Conservation (phyloP, 805 yeast species). For the Candida khao-thaluensis region DNA sequence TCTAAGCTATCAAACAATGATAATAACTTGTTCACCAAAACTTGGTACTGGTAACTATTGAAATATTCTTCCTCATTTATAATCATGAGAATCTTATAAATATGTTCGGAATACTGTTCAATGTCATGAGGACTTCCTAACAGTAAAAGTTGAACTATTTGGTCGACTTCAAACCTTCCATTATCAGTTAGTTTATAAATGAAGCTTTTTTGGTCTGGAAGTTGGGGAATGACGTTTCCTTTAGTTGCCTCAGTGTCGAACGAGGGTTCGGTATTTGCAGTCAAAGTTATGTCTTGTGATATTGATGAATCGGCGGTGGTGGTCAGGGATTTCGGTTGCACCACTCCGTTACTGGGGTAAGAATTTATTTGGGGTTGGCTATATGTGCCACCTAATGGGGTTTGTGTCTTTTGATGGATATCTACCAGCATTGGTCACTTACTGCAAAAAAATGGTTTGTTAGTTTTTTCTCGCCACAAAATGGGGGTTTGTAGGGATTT, state of each 20-base stretch:
- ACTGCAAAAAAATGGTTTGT: conserved; percentile 2
- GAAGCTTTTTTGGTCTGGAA: conserved; percentile 6
- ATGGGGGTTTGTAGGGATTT: no score
- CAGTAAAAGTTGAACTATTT: conserved; percentile 20
- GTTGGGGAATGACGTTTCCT: not conserved
- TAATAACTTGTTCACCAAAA: conserved; percentile 25
- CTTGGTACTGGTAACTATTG: conserved; percentile 14
- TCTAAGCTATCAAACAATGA: conserved; percentile 25
- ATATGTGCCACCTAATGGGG: no score
- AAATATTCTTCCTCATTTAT: conserved; percentile 12
- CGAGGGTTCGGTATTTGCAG: conserved; percentile 5
- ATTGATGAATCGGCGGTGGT: not conserved
- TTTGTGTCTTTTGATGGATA: not conserved
- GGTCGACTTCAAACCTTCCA: conserved; percentile 24
- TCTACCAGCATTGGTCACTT: conserved; percentile 5
- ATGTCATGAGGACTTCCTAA: conserved; percentile 28
- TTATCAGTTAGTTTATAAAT: conserved; percentile 15
- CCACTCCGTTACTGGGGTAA: no score
- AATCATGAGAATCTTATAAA: conserved; percentile 30
- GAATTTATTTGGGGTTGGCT: no score
- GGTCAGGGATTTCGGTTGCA: not conserved
- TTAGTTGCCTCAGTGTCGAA: not conserved
- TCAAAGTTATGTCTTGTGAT: not conserved
- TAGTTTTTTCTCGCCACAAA: not conserved
- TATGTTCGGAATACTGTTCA: conserved; percentile 39